Evolutionary conservation across 2,329 filamentous ascomycete genomes (phyloP), one percentile per base, ranked within the genome.

Genomic region (Exophiala viscosa): DNA sequence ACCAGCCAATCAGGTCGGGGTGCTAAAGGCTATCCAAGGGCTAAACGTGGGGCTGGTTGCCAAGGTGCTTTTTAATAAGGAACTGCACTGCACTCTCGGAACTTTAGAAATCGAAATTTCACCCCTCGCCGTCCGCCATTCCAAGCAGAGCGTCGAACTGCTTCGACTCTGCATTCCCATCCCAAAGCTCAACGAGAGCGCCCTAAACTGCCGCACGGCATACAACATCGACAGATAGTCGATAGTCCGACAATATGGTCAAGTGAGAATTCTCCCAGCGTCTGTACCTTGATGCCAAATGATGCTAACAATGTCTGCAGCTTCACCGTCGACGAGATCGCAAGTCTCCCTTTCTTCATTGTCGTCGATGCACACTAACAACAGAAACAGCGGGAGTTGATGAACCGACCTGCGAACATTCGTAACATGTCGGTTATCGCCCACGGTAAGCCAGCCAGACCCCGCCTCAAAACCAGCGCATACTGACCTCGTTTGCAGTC

Each of bases 381-480:
- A 44, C 15, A 14, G 39, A 13, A 49, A 45, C 38, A 44, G 10
- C 43, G 51, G 56, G 61, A 66, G 51, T 67, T 59, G 50, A 59
- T 53, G 28, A 56, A 76, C 69, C 69, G 70, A 60, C 71, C 69
- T 68, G 75, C 75, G 70, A 85, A 85, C 76, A 84, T 86, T 76
- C 80, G 83, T 72, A 97, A 97, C 86, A 97, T 96, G 92, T 96
- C 90, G 81, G 93, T 99, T 76, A 97, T 97, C 90, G 93, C 93
- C 76, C 93, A 99, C 82, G 91, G 81, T 83, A 76, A 40, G 52
- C 47, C 20, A 14, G 38, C n/a, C 36, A 35, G 15, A 46, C 44
- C n/a, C 33, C 9, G 11, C 34, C 34, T 20, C 15, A n/a, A 40
- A 28, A 13, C 38, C 11, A 36, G 14, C 9, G 14, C 8, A 43